Conservation (phyloP, 371 early-diverging fungal genomes). For the Batkoa obscura region DNA sequence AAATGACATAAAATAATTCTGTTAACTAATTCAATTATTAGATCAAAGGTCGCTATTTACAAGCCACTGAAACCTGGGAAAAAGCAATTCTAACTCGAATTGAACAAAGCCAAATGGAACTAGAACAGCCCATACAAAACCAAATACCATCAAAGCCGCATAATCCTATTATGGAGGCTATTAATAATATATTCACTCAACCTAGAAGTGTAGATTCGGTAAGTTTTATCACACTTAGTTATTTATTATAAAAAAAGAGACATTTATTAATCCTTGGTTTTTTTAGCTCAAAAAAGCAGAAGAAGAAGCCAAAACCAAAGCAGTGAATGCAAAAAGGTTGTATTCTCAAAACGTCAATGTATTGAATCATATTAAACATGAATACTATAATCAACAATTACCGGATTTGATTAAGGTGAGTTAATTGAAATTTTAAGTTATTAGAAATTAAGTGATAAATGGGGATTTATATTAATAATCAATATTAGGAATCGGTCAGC, state of each 20-base stretch:
- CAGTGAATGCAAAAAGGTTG: neutral
- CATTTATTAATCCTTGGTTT: neutral
- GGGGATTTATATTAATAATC: no score
- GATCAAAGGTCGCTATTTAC: neutral
- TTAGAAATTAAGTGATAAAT: no score
- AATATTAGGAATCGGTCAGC: neutral
- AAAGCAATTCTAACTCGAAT: neutral
- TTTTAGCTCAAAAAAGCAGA: neutral
- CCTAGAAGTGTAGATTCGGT: neutral
- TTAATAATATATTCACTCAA: constrained; percentile 3
- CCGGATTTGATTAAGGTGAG: constrained; percentile 2
- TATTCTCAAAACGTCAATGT: constrained; percentile 3
- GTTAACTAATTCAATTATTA: neutral
- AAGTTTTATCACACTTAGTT: neutral
- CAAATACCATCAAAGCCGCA: neutral
- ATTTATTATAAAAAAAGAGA: neutral
- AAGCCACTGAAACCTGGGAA: constrained; percentile 2
- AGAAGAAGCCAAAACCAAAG: constrained; percentile 4
- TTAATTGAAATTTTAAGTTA: neutral
- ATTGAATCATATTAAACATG: neutral
- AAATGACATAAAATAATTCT: no score
- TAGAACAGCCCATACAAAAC: no score
- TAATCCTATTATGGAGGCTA: constrained; percentile 3
- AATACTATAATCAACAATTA: constrained; percentile 2
- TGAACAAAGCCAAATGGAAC: constrained; percentile 4